These are phyloP conservation scores for Melaleuca alternifolia DNA, from an alignment of 345 rosid species.

Conservation along the genomic window DNA sequence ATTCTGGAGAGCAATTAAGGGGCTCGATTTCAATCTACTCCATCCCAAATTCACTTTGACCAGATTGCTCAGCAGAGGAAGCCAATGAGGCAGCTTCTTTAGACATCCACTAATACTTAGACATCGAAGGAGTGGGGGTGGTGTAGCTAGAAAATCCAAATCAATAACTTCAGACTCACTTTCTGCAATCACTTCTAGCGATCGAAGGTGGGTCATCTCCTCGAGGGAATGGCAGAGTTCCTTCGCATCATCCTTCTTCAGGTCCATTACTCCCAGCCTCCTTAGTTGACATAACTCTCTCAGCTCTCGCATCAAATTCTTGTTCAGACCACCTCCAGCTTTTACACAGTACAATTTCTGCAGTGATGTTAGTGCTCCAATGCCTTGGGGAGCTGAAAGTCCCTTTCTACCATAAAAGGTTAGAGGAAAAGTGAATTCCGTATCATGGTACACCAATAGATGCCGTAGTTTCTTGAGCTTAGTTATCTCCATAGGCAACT, in stretches of 20 bases:
- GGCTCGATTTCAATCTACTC: background rate
- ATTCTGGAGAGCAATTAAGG: background rate
- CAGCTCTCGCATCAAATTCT: background rate
- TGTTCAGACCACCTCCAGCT: background rate
- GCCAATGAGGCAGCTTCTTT: background rate
- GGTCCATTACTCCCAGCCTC: accelerated
- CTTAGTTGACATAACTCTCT: too few species aligned
- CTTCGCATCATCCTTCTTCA: background rate
- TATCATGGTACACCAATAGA: too few species aligned
- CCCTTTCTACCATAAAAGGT: background rate
- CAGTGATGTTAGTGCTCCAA: background rate
- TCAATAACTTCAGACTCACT: background rate
- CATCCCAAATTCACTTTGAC: background rate
- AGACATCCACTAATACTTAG: background rate
- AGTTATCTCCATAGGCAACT: accelerated
- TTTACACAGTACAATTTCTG: background rate
- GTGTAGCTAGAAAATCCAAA: background rate
- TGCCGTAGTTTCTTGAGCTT: background rate
- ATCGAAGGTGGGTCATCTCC: background rate
- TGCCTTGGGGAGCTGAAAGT: background rate
- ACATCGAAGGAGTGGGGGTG: accelerated
- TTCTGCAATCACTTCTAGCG: background rate
- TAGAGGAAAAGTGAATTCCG: too few species aligned
- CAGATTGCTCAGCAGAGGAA: background rate
- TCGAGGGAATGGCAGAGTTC: background rate